Evolutionary conservation across 1,139 yeast genomes (phyloP).

Genomic region (Scheffersomyces segobiensis): DNA sequence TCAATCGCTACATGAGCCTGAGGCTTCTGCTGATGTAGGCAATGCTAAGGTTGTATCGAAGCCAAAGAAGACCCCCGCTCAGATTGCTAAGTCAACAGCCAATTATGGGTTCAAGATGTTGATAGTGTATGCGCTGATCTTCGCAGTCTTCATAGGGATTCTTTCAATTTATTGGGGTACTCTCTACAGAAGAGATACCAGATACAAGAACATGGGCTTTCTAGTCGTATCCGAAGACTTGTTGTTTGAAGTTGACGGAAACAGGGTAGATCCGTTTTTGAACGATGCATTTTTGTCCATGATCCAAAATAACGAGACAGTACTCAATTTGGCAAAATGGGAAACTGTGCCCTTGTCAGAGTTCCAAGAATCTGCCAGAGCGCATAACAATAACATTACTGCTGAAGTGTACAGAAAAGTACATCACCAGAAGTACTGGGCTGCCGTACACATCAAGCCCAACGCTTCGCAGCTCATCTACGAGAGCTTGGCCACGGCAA

Average conservation of each 20-base stretch:
- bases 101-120: not conserved
- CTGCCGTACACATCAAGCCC: constrained; percentile 46
- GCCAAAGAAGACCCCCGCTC: not conserved
- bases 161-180: constrained; percentile 66
- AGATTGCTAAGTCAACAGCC: not conserved
- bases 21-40: not conserved
- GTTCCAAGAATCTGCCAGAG: constrained; percentile 28
- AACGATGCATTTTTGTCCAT: constrained; percentile 33
- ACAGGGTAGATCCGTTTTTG: constrained; percentile 24
- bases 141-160: constrained; percentile 23
- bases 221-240: constrained; percentile 50
- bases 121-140: constrained; percentile 13
- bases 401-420: constrained; percentile 39
- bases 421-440: constrained; percentile 56
- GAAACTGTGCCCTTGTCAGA: constrained; percentile 25
- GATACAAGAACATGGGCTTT: constrained; percentile 42
- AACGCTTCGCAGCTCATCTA: constrained; percentile 42
- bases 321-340: constrained; percentile 40
- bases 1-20: not conserved
- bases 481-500: constrained; percentile 28
- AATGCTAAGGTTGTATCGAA: not conserved
- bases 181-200: constrained; percentile 37
- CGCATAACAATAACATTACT: constrained; percentile 31
- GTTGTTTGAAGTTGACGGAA: constrained; percentile 18
- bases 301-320: constrained; percentile 16